These are phyloP conservation scores for Marchantia paleacea DNA, from an alignment of 225 moss, liverwort and hornwort species.

Conservation along the genomic window DNA sequence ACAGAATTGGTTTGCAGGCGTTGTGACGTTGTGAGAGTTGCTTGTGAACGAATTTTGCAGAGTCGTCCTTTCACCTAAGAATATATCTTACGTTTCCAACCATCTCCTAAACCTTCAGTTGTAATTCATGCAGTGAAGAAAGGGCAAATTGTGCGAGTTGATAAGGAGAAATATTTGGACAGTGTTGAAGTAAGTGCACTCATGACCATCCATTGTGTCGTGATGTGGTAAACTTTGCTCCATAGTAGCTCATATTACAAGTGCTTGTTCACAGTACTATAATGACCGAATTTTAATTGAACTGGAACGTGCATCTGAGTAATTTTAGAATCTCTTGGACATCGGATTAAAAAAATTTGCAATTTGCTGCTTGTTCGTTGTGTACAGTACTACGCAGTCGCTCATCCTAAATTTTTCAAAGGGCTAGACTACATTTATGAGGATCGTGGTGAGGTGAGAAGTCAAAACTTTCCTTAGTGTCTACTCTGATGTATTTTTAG, in stretches of 20 bases:
- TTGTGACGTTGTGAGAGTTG: too few species aligned
- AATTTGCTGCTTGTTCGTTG: background rate
- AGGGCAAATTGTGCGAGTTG: slow-evolving; percentile 94
- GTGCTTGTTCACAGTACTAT: background rate
- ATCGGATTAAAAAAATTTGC: too few species aligned
- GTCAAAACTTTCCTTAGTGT: background rate
- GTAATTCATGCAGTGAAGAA: slow-evolving; percentile 61
- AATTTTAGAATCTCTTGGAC: background rate
- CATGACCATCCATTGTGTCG: background rate
- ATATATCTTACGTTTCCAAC: too few species aligned
- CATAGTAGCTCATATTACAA: background rate
- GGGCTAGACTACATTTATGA: slow-evolving; percentile 98
- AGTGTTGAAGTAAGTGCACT: slow-evolving; percentile 71
- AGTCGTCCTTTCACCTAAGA: background rate
- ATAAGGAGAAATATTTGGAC: slow-evolving; percentile 83
- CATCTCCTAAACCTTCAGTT: background rate
- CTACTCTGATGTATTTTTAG: background rate
- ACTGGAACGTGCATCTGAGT: background rate
- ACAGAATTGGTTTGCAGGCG: background rate
- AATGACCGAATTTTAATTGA: background rate
- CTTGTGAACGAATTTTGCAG: background rate
- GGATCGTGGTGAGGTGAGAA: slow-evolving; percentile 89
- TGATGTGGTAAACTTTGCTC: background rate
- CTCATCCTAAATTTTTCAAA: slow-evolving; percentile 79
- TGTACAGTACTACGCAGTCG: slow-evolving; percentile 86